Conservation (phyloP, 2,329 filamentous ascomycete genomes). For the Zasmidium citrigriseum region DNA sequence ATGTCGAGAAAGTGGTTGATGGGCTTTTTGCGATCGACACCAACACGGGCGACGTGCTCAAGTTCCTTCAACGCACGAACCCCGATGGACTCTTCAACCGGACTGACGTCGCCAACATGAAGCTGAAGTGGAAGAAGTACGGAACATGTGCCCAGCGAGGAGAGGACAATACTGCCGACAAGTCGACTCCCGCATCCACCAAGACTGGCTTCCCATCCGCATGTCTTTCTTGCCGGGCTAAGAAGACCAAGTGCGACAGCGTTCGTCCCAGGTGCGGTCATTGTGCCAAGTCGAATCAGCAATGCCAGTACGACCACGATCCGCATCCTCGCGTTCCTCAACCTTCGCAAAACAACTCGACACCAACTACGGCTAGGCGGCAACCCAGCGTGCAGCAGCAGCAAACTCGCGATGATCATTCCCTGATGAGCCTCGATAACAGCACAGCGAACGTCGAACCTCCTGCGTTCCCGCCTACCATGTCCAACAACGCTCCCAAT, state of each 20-base stretch:
- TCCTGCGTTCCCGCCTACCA: constrained; percentile 1
- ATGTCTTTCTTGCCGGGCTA: constrained; percentile 30
- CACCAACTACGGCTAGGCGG: background rate
- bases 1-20: constrained; percentile 34
- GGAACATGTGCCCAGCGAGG: constrained; percentile 29
- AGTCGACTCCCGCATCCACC: background rate
- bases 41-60: constrained; percentile 32
- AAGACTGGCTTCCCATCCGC: constrained; percentile 25
- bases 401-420: background rate
- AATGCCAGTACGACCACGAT: constrained; percentile 30
- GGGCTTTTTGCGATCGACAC: constrained; percentile 36
- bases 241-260: constrained; percentile 32
- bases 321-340: constrained; percentile 14
- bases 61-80: constrained; percentile 34
- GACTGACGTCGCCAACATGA: constrained; percentile 39
- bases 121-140: constrained; percentile 36
- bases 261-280: constrained; percentile 27
- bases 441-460: constrained; percentile 6
- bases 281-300: constrained; percentile 19
- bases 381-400: background rate
- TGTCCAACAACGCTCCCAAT: constrained; percentile 6
- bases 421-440: constrained; percentile 18
- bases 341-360: background rate
- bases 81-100: constrained; percentile 36
- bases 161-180: constrained; percentile 13